These are phyloP conservation scores for Amanita pseudoporphyria DNA, from an alignment of 768 basidiomycete genomes.

Conservation along the genomic window DNA sequence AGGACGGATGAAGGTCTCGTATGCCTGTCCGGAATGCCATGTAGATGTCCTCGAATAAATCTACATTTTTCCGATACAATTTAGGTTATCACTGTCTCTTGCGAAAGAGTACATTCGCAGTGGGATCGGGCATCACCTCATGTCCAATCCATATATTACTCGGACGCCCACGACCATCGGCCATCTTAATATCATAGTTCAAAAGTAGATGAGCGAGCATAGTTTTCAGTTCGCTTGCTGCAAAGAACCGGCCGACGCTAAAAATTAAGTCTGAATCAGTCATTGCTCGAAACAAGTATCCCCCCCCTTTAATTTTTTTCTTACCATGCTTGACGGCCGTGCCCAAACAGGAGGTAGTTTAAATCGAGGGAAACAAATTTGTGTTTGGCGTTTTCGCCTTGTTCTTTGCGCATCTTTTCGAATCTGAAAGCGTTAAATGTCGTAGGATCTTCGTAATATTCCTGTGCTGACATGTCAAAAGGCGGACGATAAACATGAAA, in stretches of 20 bases:
- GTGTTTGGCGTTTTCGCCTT: conserved; percentile 19
- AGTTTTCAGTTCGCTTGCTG: conserved; percentile 23
- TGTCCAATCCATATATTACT: conserved; percentile 10
- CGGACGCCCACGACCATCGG: conserved; percentile 13
- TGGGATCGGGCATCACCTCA: conserved; percentile 18
- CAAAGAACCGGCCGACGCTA: conserved; percentile 26
- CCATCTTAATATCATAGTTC: conserved; percentile 26
- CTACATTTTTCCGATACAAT: background rate
- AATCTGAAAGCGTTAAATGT: conserved; percentile 36
- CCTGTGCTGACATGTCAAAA: conserved; percentile 2
- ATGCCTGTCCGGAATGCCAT: too few relatives aligned
- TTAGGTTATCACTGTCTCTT: conserved; percentile 10
- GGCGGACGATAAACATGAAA: background rate
- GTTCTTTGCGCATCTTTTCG: conserved; percentile 18
- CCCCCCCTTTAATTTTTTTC: background rate
- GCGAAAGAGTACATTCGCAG: conserved; percentile 26
- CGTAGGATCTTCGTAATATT: conserved; percentile 23
- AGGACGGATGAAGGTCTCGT: too few relatives aligned
- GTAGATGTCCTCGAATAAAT: background rate
- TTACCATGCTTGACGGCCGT: conserved; percentile 17
- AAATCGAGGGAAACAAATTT: conserved; percentile 20
- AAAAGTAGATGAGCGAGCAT: conserved; percentile 22
- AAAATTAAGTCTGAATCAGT: background rate
- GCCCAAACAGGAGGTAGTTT: conserved; percentile 25
- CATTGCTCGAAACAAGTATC: background rate